Percentiles rank a stretch among this genome's conserved stretches.
These are phyloP conservation scores for Aspergillus hortae DNA, from an alignment of 2,329 filamentous ascomycete genomes.

Conservation along the genomic window DNA sequence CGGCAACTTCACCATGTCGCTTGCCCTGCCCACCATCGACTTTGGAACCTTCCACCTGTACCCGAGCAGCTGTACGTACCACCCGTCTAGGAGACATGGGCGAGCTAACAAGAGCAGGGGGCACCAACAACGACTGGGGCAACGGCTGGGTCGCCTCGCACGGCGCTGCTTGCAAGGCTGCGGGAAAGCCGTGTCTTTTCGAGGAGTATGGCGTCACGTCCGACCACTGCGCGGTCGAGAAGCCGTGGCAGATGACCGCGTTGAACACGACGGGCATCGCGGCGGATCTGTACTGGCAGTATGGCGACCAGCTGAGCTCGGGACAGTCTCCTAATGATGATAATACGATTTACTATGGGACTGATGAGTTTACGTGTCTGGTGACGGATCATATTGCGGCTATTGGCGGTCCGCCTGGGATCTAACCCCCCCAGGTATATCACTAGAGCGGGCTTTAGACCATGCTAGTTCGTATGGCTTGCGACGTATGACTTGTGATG, in stretches of 20 bases:
- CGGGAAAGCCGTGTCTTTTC: conserved; percentile 40
- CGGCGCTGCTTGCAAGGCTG: conserved; percentile 33
- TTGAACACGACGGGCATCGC: conserved; percentile 31
- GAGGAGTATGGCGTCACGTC: conserved; percentile 39
- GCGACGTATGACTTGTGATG: no score
- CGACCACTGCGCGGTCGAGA: conserved; percentile 26
- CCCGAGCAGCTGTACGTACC: conserved; percentile 40
- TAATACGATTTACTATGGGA: conserved; percentile 32
- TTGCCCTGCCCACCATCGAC: conserved; percentile 53
- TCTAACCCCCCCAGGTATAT: no score
- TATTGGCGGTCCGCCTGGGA: no score
- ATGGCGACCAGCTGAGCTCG: conserved; percentile 27
- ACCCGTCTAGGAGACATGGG: background rate
- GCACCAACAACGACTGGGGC: conserved; percentile 41
- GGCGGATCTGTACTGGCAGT: conserved; percentile 41
- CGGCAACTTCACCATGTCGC: conserved; percentile 49
- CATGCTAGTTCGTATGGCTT: no score
- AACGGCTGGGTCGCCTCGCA: conserved; percentile 48
- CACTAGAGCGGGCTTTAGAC: no score
- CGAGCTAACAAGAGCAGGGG: conserved; percentile 21
- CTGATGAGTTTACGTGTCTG: conserved; percentile 27
- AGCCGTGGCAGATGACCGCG: conserved; percentile 35
- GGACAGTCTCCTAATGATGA: conserved; percentile 29
- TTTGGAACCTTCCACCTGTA: conserved; percentile 56
- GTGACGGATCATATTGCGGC: conserved; percentile 30